Conservation (phyloP, 768 basidiomycete species). For the Suillus cothurnatus region DNA sequence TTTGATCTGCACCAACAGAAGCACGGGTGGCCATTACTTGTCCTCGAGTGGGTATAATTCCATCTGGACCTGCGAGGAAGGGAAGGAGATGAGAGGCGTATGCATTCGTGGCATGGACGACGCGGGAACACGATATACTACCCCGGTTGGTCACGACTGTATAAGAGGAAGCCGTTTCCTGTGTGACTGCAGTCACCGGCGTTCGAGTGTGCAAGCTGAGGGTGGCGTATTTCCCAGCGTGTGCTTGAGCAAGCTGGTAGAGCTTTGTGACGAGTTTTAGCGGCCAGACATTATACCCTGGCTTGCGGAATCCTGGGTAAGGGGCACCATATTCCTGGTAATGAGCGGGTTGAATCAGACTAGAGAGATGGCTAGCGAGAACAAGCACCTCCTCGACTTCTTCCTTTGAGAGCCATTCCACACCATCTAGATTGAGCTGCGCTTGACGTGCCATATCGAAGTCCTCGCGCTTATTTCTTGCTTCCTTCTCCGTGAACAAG, state of each 20-base stretch:
- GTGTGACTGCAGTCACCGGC: too few species aligned
- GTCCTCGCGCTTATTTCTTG: slow-evolving; percentile 41
- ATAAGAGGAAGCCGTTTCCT: too few species aligned
- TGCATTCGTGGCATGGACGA: slow-evolving; percentile 88
- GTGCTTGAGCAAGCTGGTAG: too few species aligned
- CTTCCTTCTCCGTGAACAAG: slow-evolving; percentile 45
- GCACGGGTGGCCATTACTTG: slow-evolving; percentile 58
- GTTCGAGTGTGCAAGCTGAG: too few species aligned
- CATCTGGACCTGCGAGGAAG: slow-evolving; percentile 47
- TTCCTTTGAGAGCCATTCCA: slow-evolving; percentile 49
- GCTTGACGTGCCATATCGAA: slow-evolving; percentile 42
- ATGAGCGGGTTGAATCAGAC: neutral
- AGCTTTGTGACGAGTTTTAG: too few species aligned
- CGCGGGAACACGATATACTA: slow-evolving; percentile 54
- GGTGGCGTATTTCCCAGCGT: too few species aligned
- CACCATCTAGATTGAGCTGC: slow-evolving; percentile 46
- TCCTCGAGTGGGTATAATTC: slow-evolving; percentile 72
- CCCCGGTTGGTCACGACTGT: slow-evolving; percentile 37
- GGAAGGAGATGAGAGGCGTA: slow-evolving; percentile 82
- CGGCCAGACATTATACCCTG: slow-evolving; percentile 45
- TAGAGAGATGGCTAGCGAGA: too few species aligned
- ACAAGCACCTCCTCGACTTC: slow-evolving; percentile 48
- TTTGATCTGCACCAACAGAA: slow-evolving; percentile 36
- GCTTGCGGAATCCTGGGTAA: slow-evolving; percentile 24
- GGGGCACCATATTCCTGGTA: slow-evolving; percentile 25